Evolutionary conservation across 441 rosid genomes (phyloP).

Genomic region (Erysimum pusillum): DNA sequence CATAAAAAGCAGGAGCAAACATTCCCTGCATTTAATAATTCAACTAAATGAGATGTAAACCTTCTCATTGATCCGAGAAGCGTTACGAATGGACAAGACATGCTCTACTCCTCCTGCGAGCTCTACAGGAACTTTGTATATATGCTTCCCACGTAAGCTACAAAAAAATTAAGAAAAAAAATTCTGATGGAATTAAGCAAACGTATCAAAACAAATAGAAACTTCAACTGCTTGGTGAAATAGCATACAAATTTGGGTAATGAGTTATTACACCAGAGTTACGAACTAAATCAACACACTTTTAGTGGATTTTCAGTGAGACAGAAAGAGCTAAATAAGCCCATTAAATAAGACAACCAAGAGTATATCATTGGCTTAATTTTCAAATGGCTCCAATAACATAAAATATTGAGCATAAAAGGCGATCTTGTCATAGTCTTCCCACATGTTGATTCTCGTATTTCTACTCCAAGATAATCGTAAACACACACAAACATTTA

Average conservation of each 20-base stretch:
- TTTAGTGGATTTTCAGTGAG: slow-evolving; percentile 29
- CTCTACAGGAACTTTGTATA: slow-evolving; percentile 74
- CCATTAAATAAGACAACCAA: slow-evolving; percentile 14
- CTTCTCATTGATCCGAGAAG: slow-evolving; percentile 69
- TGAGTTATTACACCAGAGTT: slow-evolving; percentile 12
- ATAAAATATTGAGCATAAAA: slow-evolving; percentile 32
- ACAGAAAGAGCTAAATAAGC: slow-evolving; percentile 20
- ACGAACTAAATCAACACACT: slow-evolving; percentile 13
- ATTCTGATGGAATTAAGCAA: slow-evolving; percentile 9
- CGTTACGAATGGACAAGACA: slow-evolving; percentile 82
- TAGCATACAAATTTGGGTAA: slow-evolving; percentile 25
- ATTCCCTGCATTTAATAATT: slow-evolving; percentile 12
- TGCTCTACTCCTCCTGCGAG: slow-evolving; percentile 77
- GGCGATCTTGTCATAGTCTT: slow-evolving; percentile 16
- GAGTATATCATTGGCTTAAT: slow-evolving; percentile 1
- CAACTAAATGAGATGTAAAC: slow-evolving; percentile 49
- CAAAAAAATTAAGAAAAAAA: slow-evolving; percentile 4
- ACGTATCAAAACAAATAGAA: slow-evolving; percentile 30
- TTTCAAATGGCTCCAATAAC: slow-evolving; percentile 18
- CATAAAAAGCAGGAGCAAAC: slow-evolving; percentile 35
- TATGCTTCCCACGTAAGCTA: slow-evolving; percentile 92
- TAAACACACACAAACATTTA: slow-evolving; percentile 24
- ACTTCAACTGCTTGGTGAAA: slow-evolving; percentile 24
- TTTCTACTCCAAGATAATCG: slow-evolving; percentile 13
- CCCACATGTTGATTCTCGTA: slow-evolving; percentile 11